Evolutionary conservation across 257 asterid species (phyloP), one percentile per base, ranked within the genome.

Genomic region (Capsicum chinense): DNA sequence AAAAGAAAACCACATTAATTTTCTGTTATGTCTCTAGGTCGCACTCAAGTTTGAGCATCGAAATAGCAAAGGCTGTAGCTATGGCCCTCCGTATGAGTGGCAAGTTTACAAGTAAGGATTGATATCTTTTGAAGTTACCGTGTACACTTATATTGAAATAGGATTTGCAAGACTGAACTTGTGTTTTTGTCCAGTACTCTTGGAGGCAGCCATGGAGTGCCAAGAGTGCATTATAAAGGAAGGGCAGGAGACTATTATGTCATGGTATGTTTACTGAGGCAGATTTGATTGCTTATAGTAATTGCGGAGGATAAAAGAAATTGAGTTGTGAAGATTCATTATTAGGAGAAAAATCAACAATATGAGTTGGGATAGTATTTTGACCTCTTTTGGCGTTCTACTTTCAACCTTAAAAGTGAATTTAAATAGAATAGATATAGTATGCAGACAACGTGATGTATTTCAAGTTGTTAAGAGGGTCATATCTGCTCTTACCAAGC

Each of bases 11-110:
- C 48, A 42, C 21, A 9, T 80, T 73, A 48, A 12, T 39, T 47
- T 26, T 37, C 58, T 79, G 47, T 14, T 48, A 8, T 80, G 16
- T 11, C 64, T 52, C 58, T 79, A 89, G 90, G 92, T 89, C 7
- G 92, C 92, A 56, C 86, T 89, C 83, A 89, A 89, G 82, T 88
- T 89, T 86, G 92, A 89, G 87, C 92, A 89, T 83, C 85, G 85
- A 73, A 89, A 86, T 85, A 88, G 92, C 88, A 89, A 89, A 85
- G 92, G 92, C 67, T 89, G 92, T 84, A 89, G 67, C 86, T 88
- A 88, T 81, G 90, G 92, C 50, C 92, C 92, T 85, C 92, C 92
- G 7, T 73, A 86, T 50, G 92, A 89, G 86, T 89, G 90, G 90
- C 90, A 86, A 70, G 89, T 89, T 79, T 89, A 89, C 92, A 88